A percentile compares a stretch with the other conserved stretches of the same genome.
phyloP scores from a whole-genome alignment of 78 protist species.

The Dictyostelium brefeldianum region DNA sequence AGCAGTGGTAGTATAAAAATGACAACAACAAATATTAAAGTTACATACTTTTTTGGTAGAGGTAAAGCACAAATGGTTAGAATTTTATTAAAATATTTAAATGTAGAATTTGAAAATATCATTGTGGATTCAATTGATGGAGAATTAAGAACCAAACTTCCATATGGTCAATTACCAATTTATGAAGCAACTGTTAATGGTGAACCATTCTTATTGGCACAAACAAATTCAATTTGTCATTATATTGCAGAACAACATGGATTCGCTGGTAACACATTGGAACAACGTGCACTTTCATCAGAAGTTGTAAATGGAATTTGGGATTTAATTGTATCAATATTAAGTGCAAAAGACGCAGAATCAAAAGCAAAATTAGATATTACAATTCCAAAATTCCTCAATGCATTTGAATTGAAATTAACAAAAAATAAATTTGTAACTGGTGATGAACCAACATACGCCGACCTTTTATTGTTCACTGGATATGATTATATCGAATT shows the following conservation, averaged over 20 bases:
- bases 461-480: slow-evolving; percentile 1
- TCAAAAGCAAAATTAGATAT: not conserved
- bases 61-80: slow-evolving; percentile 35
- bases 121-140: slow-evolving; percentile 9
- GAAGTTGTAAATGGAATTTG: slow-evolving; percentile 10
- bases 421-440: not conserved
- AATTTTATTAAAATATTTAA: not conserved
- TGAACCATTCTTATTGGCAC: slow-evolving; percentile 3
- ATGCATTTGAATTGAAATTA: not conserved
- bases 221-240: slow-evolving; percentile 15
- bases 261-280: slow-evolving; percentile 10
- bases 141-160: not conserved
- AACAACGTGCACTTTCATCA: not conserved
- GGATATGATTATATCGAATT: not conserved
- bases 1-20: too few species aligned
- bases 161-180: slow-evolving; percentile 34
- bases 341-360: not conserved
- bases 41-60: slow-evolving; percentile 30
- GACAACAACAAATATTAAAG: not conserved
- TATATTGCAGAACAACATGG: slow-evolving; percentile 37
- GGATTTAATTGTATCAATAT: slow-evolving; percentile 5
- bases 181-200: not conserved
- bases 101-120: slow-evolving; percentile 23
- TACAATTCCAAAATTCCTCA: not conserved
- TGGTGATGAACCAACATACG: slow-evolving; percentile 3